These are phyloP conservation scores for Gnomoniopsis sp. DNA, from an alignment of 2,329 filamentous ascomycete species.

Conservation along the genomic window DNA sequence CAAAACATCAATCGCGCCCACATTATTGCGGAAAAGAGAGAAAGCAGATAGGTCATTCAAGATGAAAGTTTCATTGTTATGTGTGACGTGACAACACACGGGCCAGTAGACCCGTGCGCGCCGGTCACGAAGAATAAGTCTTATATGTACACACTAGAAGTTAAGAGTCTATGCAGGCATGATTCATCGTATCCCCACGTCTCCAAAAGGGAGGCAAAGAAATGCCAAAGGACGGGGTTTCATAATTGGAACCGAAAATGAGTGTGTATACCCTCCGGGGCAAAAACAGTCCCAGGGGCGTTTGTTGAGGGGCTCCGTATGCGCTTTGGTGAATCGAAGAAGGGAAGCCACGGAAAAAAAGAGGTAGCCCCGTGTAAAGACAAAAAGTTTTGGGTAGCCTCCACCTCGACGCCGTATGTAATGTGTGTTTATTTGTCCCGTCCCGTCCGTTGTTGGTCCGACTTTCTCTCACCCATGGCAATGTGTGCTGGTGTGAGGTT, in stretches of 20 bases:
- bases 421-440: background rate
- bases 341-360: background rate
- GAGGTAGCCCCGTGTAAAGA: background rate
- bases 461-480: no score
- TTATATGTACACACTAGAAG: conserved; percentile 19
- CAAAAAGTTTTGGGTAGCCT: background rate
- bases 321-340: background rate
- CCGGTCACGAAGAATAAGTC: background rate
- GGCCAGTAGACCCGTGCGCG: background rate
- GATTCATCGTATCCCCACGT: background rate
- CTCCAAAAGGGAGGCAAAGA: background rate
- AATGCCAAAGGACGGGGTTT: conserved; percentile 11
- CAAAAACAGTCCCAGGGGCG: no score
- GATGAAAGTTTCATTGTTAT: background rate
- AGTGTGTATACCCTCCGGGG: background rate
- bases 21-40: no score
- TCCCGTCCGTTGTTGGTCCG: background rate
- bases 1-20: no score
- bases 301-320: background rate
- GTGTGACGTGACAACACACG: background rate
- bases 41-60: background rate
- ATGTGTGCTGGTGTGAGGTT: background rate
- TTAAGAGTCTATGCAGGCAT: conserved; percentile 18
- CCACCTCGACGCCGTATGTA: background rate
- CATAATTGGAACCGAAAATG: background rate